phyloP scores from a whole-genome alignment of 129 eudicot genomes.

The Ambrosia trifida region DNA sequence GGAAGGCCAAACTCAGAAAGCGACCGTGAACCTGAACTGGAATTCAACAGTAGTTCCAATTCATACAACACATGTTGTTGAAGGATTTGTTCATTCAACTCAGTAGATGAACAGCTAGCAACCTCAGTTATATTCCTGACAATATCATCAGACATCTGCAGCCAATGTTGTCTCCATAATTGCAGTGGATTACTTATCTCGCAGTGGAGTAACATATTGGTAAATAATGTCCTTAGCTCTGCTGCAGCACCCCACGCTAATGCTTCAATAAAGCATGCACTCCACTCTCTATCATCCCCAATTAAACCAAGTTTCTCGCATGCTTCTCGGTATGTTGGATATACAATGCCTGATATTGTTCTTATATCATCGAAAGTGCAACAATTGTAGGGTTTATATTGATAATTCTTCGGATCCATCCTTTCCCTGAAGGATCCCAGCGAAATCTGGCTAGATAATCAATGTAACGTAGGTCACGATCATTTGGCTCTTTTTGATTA shows the following conservation, averaged over 20 bases:
- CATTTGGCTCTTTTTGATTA: background rate
- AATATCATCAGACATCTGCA: background rate
- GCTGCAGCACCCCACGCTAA: background rate
- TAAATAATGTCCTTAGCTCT: background rate
- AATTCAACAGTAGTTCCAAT: background rate
- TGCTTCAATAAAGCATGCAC: background rate
- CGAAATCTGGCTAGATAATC: background rate
- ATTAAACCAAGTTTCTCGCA: constrained; percentile 7
- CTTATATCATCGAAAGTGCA: background rate
- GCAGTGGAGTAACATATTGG: background rate
- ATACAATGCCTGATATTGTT: background rate
- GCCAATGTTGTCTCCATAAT: constrained; percentile 9
- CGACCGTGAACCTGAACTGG: background rate
- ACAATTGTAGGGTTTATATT: background rate
- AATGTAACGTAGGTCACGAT: background rate
- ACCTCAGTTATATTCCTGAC: no score
- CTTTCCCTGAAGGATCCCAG: background rate
- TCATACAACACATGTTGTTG: background rate
- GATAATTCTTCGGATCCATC: background rate
- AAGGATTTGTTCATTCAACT: no score
- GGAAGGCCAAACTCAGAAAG: background rate
- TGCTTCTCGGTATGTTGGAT: background rate
- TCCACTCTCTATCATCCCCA: constrained; percentile 2
- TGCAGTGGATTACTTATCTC: no score
- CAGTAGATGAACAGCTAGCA: no score